phyloP scores from a whole-genome alignment of 1,139 yeast species.

The Kodamaea ohmeri region DNA sequence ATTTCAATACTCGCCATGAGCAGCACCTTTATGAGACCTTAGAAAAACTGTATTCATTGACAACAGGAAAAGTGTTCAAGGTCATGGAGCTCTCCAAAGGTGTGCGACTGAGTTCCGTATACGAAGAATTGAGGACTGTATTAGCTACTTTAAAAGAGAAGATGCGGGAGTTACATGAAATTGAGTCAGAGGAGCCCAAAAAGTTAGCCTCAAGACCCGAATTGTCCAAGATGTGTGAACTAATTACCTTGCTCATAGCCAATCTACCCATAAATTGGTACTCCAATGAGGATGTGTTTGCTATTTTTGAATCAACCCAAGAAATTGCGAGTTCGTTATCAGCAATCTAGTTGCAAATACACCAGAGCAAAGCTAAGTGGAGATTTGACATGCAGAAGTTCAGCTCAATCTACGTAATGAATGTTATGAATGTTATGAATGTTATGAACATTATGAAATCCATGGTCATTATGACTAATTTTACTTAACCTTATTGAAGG shows the following conservation, averaged over 20 bases:
- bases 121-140: not conserved
- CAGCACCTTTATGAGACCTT: conserved; percentile 26
- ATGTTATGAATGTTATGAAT: too few relatives aligned
- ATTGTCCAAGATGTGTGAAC: conserved; percentile 24
- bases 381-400: too few relatives aligned
- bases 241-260: conserved; percentile 31
- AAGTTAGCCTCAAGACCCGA: not conserved
- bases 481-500: too few relatives aligned
- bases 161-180: not conserved
- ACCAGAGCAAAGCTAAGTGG: too few relatives aligned
- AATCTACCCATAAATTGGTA: conserved; percentile 40
- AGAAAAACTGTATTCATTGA: conserved; percentile 20
- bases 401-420: too few relatives aligned
- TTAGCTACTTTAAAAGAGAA: conserved; percentile 5
- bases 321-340: conserved; percentile 3
- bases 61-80: conserved; percentile 13
- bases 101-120: not conserved
- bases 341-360: conserved; percentile 1
- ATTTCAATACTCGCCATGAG: conserved; percentile 28
- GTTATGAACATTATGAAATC: too few relatives aligned
- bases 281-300: conserved; percentile 25
- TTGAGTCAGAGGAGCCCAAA: not conserved
- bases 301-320: conserved; percentile 12
- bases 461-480: too few relatives aligned
- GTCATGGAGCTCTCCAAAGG: conserved; percentile 17